Percentiles rank a stretch among this genome's conserved stretches.
Evolutionary conservation across 441 rosid species (phyloP).

Genomic region (Brassica hybrid): DNA sequence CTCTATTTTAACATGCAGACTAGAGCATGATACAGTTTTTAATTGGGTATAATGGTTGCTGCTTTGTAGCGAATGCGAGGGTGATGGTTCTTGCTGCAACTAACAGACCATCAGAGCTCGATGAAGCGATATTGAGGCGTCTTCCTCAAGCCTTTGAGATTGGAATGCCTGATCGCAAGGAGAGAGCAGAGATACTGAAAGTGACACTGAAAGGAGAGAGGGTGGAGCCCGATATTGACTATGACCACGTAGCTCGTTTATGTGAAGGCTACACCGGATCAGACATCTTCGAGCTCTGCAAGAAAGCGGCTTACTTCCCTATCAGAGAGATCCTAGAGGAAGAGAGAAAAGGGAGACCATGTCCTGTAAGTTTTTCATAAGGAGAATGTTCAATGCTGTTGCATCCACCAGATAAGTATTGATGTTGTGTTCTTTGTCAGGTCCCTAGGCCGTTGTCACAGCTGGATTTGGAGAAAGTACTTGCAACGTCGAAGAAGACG

Average conservation of each 20-base stretch:
- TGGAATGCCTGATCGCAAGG: constrained; percentile 77
- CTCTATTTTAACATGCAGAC: background rate
- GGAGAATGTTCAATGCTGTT: constrained; percentile 16
- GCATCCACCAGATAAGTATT: constrained; percentile 8
- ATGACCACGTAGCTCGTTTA: constrained; percentile 65
- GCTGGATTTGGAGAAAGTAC: constrained; percentile 70
- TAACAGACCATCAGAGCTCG: constrained; percentile 96
- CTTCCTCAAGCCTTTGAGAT: constrained; percentile 98
- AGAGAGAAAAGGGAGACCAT: constrained; percentile 72
- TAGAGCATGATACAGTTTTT: background rate
- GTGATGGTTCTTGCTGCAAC: constrained; percentile 99
- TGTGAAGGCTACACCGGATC: constrained; percentile 91
- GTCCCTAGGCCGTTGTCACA: constrained; percentile 74
- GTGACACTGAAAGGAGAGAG: constrained; percentile 82
- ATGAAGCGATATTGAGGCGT: constrained; percentile 93
- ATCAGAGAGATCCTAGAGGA: constrained; percentile 82
- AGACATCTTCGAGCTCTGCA: constrained; percentile 92
- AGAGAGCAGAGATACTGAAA: constrained; percentile 82
- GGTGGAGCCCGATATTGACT: constrained; percentile 67
- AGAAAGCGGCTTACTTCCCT: constrained; percentile 93
- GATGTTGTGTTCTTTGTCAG: constrained; percentile 42
- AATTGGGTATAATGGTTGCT: constrained; percentile 3
- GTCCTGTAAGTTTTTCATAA: constrained; percentile 53
- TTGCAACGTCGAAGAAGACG: constrained; percentile 71
- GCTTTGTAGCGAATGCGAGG: constrained; percentile 71